These are phyloP conservation scores for Colletotrichum australisinense DNA, from an alignment of 2,329 filamentous ascomycete species.

Conservation along the genomic window DNA sequence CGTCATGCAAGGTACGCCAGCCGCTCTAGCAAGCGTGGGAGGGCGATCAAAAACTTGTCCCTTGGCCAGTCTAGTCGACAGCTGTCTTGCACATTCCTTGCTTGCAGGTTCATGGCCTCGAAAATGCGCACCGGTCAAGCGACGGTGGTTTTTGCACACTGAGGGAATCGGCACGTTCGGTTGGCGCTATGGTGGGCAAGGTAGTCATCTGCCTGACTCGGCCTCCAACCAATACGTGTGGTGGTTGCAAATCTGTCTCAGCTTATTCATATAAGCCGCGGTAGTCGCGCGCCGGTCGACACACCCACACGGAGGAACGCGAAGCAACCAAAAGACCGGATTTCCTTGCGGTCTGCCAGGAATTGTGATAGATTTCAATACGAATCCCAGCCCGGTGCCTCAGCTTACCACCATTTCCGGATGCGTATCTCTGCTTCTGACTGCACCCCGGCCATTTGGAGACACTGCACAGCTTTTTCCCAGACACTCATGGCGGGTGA, in stretches of 20 bases:
- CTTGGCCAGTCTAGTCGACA: slow-evolving; percentile 10
- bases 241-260: slow-evolving; percentile 34
- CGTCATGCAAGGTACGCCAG: slow-evolving; percentile 40
- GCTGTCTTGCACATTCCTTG: slow-evolving; percentile 28
- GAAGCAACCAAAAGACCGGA: slow-evolving; percentile 30
- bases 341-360: slow-evolving; percentile 8
- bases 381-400: neutral
- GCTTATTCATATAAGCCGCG: slow-evolving; percentile 36
- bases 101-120: slow-evolving; percentile 11
- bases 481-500: slow-evolving; percentile 3
- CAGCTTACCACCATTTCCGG: slow-evolving; percentile 31
- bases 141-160: neutral
- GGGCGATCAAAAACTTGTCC: slow-evolving; percentile 26
- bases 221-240: slow-evolving; percentile 21
- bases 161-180: slow-evolving; percentile 22
- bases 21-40: slow-evolving; percentile 17
- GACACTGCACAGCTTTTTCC: slow-evolving; percentile 1
- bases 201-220: slow-evolving; percentile 31
- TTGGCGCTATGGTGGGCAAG: slow-evolving; percentile 25
- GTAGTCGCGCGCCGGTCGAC: slow-evolving; percentile 30
- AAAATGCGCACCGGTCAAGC: neutral
- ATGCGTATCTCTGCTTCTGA: slow-evolving; percentile 11
- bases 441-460: neutral
- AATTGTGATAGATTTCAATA: slow-evolving; percentile 10
- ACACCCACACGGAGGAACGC: slow-evolving; percentile 29